Evolutionary conservation across 495 filamentous ascomycete genomes (phyloP).

Genomic region (Xylaria nigripes): DNA sequence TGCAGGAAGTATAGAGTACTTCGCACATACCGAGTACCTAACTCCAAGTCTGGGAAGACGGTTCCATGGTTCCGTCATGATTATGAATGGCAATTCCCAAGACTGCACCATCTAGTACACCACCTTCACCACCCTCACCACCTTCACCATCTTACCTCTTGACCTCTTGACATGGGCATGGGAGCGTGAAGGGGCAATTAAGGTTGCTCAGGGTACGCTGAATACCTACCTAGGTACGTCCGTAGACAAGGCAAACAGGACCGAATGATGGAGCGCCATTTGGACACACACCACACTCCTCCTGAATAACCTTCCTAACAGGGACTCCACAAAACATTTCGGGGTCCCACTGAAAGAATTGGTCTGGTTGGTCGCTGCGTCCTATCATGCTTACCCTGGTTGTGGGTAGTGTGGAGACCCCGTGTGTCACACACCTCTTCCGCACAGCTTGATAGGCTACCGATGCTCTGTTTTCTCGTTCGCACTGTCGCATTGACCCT

Average conservation of each 20-base stretch:
- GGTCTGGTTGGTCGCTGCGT: neutral
- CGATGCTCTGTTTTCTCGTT: conserved; percentile 1
- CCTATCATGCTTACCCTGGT: neutral
- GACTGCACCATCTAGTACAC: too few relatives aligned
- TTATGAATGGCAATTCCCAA: neutral
- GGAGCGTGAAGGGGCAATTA: neutral
- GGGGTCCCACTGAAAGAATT: neutral
- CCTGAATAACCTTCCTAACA: neutral
- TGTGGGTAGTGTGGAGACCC: neutral
- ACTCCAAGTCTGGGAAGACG: neutral
- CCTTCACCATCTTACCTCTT: too few relatives aligned
- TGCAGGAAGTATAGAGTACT: too few relatives aligned
- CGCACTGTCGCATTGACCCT: conserved; percentile 9
- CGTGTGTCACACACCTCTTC: neutral
- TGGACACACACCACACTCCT: conserved; percentile 4
- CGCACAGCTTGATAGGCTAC: conserved; percentile 4
- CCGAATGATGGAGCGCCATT: conserved; percentile 5
- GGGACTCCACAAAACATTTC: neutral
- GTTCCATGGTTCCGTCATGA: neutral
- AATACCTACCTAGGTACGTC: too few relatives aligned
- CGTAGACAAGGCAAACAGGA: neutral
- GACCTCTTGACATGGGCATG: too few relatives aligned
- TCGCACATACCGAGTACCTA: too few relatives aligned
- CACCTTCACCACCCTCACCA: too few relatives aligned
- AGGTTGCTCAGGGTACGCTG: neutral